These are phyloP conservation scores for rapeseed (Brassica napus) DNA, from an alignment of 345 rosid genomes.

Conservation along the genomic window Da-Ae NC_063447.1:53529501-53530000, in stretches of 20 bases:
- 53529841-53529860: not conserved
- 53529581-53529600: not conserved
- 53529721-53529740: not conserved
- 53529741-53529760: not conserved
- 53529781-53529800: not conserved
- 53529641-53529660: not conserved
- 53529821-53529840: not conserved
- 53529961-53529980: too few species aligned
- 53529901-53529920: too few species aligned
- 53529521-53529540: slow-evolving; percentile 8
- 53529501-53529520: not conserved
- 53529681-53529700: not conserved
- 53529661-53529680: slow-evolving; percentile 3
- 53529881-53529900: too few species aligned
- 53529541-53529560: not conserved
- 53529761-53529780: slow-evolving; percentile 1
- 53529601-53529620: not conserved
- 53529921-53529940: too few species aligned
- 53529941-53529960: too few species aligned
- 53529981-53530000: too few species aligned
- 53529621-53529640: not conserved
- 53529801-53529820: not conserved
- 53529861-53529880: not conserved
- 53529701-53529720: not conserved
- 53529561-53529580: not conserved